Evolutionary conservation across 2,329 filamentous ascomycete genomes (phyloP).

Genomic region (Paradendryphiella salina): DNA sequence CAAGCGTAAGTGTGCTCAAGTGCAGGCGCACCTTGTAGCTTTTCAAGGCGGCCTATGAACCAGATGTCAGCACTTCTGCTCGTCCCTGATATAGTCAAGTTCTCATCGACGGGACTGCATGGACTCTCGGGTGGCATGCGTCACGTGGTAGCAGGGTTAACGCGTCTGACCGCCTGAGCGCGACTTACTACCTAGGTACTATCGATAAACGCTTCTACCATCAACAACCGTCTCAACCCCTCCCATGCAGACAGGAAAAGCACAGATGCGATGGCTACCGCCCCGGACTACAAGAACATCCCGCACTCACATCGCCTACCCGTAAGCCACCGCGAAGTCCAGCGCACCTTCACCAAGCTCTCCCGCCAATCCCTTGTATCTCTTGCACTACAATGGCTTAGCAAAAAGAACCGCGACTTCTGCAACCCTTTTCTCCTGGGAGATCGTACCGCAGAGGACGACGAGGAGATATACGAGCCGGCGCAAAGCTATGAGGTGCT

Average conservation of each 20-base stretch:
- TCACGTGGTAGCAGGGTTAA: conserved; percentile 19
- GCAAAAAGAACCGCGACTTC: conserved; percentile 63
- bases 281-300: conserved; percentile 72
- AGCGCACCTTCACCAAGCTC: conserved; percentile 69
- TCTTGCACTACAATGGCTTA: conserved; percentile 76
- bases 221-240: conserved; percentile 12
- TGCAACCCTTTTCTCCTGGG: conserved; percentile 62
- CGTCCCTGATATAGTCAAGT: no score
- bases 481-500: conserved; percentile 67
- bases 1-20: no score
- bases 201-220: conserved; percentile 31
- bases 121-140: background rate
- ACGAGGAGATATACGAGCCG: conserved; percentile 68
- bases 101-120: background rate
- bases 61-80: no score
- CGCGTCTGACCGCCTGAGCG: conserved; percentile 15
- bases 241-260: conserved; percentile 37
- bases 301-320: conserved; percentile 71
- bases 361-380: conserved; percentile 72
- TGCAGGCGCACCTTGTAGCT: no score
- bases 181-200: conserved; percentile 12
- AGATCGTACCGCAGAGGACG: conserved; percentile 51
- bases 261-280: conserved; percentile 54
- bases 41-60: no score
- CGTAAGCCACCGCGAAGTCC: conserved; percentile 64